phyloP scores from a whole-genome alignment of 164 flowering plant species.

The Santalum album region DNA sequence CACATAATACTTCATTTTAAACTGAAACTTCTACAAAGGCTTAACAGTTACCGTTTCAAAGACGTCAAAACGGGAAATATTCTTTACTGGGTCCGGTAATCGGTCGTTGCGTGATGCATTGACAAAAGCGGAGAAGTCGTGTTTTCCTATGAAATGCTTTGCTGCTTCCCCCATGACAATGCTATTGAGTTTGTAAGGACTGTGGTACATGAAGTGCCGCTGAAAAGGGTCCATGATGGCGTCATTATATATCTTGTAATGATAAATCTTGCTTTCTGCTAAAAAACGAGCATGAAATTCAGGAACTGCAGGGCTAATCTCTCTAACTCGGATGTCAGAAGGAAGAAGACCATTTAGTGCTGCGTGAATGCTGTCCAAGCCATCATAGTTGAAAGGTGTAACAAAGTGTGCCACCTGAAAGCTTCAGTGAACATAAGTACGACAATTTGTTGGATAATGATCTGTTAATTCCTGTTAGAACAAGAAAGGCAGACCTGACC shows the following conservation, averaged over 20 bases:
- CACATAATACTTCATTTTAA: not conserved
- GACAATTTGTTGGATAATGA: conserved; percentile 1
- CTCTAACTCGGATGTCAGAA: conserved; percentile 70
- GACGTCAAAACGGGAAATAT: conserved; percentile 64
- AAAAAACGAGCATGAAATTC: conserved; percentile 94
- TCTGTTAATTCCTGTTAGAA: conserved; percentile 9
- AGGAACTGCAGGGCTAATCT: conserved; percentile 68
- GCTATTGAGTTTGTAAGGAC: conserved; percentile 53
- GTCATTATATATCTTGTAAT: conserved; percentile 68
- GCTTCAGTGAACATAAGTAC: conserved; percentile 8
- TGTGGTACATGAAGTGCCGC: conserved; percentile 55
- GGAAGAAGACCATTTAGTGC: conserved; percentile 88
- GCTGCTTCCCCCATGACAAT: conserved; percentile 76
- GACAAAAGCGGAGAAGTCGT: conserved; percentile 82
- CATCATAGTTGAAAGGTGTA: conserved; percentile 77
- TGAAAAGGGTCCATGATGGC: conserved; percentile 85
- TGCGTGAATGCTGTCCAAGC: conserved; percentile 58
- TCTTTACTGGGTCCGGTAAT: conserved; percentile 58
- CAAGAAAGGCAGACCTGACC: conserved; percentile 66
- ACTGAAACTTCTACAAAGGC: not conserved
- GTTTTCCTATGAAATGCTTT: conserved; percentile 59
- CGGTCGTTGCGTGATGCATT: conserved; percentile 54
- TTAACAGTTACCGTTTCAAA: conserved; percentile 49
- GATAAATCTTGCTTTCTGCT: conserved; percentile 64
- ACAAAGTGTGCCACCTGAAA: conserved; percentile 91